Evolutionary conservation across 2,329 filamentous ascomycete genomes (phyloP).

Genomic region (Stemphylium lycopersici): DNA sequence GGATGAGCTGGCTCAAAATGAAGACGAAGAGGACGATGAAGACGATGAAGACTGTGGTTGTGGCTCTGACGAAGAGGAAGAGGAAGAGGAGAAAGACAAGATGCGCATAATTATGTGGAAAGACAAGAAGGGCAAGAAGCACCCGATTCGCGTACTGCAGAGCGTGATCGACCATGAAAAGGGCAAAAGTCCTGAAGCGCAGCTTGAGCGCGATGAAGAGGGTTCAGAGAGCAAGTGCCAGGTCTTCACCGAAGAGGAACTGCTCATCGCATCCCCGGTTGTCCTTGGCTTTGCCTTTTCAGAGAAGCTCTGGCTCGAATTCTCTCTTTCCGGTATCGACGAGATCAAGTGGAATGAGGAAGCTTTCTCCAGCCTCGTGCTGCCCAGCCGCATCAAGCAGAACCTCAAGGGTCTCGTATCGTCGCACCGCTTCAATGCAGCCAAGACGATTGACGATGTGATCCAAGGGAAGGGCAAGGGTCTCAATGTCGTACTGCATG

Average conservation of each 20-base stretch:
- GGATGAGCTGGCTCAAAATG: slow-evolving; percentile 67
- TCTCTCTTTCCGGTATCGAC: slow-evolving; percentile 76
- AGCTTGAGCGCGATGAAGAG: slow-evolving; percentile 54
- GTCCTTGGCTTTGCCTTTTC: slow-evolving; percentile 86
- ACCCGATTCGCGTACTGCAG: slow-evolving; percentile 60
- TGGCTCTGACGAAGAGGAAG: slow-evolving; percentile 25
- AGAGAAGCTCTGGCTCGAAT: slow-evolving; percentile 90
- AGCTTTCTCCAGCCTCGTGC: slow-evolving; percentile 81
- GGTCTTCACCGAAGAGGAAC: slow-evolving; percentile 79
- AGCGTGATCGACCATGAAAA: slow-evolving; percentile 41
- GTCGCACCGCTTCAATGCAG: slow-evolving; percentile 80
- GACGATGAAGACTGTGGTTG: slow-evolving; percentile 53
- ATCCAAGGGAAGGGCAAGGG: slow-evolving; percentile 81
- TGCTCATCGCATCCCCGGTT: slow-evolving; percentile 81
- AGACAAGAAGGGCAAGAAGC: slow-evolving; percentile 57
- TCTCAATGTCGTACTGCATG: slow-evolving; percentile 78
- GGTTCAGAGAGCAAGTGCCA: slow-evolving; percentile 42
- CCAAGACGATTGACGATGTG: slow-evolving; percentile 79
- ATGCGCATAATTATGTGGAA: slow-evolving; percentile 51
- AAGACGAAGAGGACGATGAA: slow-evolving; percentile 58
- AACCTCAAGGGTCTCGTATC: slow-evolving; percentile 80
- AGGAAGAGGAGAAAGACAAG: slow-evolving; percentile 43
- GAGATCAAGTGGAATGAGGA: slow-evolving; percentile 85
- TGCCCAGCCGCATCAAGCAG: slow-evolving; percentile 67
- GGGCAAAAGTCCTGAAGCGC: slow-evolving; percentile 55